These are phyloP conservation scores for Arabis hirsuta DNA, from an alignment of 345 rosid species.

Conservation along the genomic window DNA sequence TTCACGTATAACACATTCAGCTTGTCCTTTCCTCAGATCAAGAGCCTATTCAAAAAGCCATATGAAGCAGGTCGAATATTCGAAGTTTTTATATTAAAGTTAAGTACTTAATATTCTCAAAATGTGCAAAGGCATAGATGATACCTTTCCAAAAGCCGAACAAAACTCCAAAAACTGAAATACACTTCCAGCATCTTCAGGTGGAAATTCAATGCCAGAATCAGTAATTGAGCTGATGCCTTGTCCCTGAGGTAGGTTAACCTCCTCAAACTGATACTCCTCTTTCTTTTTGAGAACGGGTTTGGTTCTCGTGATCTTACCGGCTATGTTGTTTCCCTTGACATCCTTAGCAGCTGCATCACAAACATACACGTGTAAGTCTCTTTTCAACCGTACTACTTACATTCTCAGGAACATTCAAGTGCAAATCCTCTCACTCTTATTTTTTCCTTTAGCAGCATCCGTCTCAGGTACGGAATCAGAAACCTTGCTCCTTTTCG, in stretches of 20 bases:
- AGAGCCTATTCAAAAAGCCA: conserved; percentile 54
- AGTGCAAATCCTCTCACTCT: conserved; percentile 16
- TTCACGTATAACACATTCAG: conserved; percentile 69
- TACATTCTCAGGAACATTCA: not conserved
- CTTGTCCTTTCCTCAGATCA: conserved; percentile 71
- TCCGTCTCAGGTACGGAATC: conserved; percentile 33
- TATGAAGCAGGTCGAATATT: conserved; percentile 7
- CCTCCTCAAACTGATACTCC: conserved; percentile 36
- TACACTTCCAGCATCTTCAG: conserved; percentile 65
- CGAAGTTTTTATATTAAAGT: not conserved
- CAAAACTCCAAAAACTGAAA: conserved; percentile 86
- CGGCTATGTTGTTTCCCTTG: conserved; percentile 25
- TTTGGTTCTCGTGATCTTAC: conserved; percentile 17
- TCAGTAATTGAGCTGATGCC: conserved; percentile 52
- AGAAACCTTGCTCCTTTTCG: conserved; percentile 34
- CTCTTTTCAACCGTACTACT: not conserved
- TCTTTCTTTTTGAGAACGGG: conserved; percentile 32
- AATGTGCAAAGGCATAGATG: not conserved
- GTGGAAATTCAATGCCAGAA: conserved; percentile 62
- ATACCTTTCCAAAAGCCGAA: conserved; percentile 79
- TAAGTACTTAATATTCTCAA: not conserved
- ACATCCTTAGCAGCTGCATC: conserved; percentile 25
- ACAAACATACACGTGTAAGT: not conserved
- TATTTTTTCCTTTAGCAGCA: conserved; percentile 19
- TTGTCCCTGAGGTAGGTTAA: conserved; percentile 54